These are phyloP conservation scores for Fusarium vanettenii DNA, from an alignment of 2,329 filamentous ascomycete genomes.

Conservation along the genomic window DNA sequence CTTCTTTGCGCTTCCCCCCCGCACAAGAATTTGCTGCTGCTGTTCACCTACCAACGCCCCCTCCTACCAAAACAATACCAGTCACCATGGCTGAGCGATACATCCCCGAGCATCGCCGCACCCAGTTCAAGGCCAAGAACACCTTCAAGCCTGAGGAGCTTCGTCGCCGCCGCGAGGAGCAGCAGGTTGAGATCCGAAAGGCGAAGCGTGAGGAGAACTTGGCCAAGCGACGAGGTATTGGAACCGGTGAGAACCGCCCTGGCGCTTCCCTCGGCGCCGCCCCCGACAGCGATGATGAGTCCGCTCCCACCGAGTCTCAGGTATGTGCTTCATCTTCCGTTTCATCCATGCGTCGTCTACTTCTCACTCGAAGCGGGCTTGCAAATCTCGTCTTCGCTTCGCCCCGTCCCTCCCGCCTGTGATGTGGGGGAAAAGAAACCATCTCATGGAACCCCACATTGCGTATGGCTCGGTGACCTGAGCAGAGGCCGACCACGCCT, in stretches of 20 bases:
- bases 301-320: conserved; percentile 93
- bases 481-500: conserved; percentile 16
- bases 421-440: conserved; percentile 49
- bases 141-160: conserved; percentile 99
- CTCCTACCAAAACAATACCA: conserved; percentile 45
- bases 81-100: conserved; percentile 95
- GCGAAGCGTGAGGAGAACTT: conserved; percentile 99
- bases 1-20: conserved; percentile 38
- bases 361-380: not conserved
- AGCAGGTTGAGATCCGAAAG: conserved; percentile 99
- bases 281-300: conserved; percentile 97
- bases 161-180: conserved; percentile 96
- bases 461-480: conserved; percentile 28
- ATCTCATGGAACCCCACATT: conserved; percentile 49
- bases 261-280: conserved; percentile 87
- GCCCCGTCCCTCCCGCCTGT: conserved; percentile 36
- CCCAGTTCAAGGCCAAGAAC: conserved; percentile 99
- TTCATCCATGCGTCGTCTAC: conserved; percentile 8
- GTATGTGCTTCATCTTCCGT: conserved; percentile 62
- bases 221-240: conserved; percentile 96
- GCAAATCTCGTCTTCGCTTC: conserved; percentile 25
- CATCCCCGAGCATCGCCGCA: conserved; percentile 99
- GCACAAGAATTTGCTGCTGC: conserved; percentile 44
- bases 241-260: conserved; percentile 80
- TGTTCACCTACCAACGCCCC: conserved; percentile 41